phyloP scores from a whole-genome alignment of 176 grass and related monocot species.

The Secale cereale region DNA sequence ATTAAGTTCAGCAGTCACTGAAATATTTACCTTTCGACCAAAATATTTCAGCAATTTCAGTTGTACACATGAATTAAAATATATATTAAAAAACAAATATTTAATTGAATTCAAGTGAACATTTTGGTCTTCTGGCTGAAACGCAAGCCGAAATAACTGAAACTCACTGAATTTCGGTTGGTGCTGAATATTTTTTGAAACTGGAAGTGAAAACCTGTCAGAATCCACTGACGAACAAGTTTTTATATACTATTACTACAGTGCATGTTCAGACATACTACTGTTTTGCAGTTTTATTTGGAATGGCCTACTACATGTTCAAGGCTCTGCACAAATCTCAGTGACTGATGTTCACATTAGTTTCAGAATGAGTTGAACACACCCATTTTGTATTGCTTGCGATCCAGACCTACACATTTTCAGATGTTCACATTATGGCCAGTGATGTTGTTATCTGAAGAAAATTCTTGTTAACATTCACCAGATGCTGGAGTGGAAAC shows the following conservation, averaged over 20 bases:
- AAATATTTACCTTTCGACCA: no score
- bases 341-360: neutral
- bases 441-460: slow-evolving; percentile 1
- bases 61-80: no score
- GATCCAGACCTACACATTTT: neutral
- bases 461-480: neutral
- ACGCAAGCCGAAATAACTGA: no score
- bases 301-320: neutral
- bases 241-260: neutral
- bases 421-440: neutral
- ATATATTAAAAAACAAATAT: no score
- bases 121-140: no score
- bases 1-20: no score
- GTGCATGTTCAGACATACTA: neutral
- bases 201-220: neutral
- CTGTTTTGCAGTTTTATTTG: neutral
- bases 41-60: no score
- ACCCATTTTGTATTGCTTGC: neutral
- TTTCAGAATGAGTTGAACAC: neutral
- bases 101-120: no score
- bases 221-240: neutral
- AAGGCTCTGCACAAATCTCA: neutral
- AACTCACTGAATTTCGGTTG: no score
- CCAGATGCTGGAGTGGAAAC: slow-evolving; percentile 85
- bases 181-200: no score